Evolutionary conservation across 768 basidiomycete species (phyloP), one percentile per base, ranked within the genome.

Genomic region (Trametes cinnabarina): DNA sequence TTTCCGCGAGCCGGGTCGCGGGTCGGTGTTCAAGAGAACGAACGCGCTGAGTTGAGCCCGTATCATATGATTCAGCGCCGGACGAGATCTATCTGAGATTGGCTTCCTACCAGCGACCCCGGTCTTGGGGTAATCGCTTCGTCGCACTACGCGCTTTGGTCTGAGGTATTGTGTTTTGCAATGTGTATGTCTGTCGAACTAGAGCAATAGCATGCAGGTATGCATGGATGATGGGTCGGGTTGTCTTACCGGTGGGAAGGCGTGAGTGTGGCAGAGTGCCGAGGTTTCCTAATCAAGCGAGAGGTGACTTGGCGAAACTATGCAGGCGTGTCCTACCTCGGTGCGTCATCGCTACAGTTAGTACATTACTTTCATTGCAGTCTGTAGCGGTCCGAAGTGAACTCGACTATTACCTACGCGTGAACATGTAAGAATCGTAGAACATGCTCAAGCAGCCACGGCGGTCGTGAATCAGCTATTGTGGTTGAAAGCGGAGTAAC

Each of bases 11-110:
- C 54, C 46, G 54, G 46, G 37, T 48, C 37, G 49, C 44, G 46
- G 15, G 37, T 55, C 54, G 54, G 54, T 55, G 54, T 55, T 47
- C 54, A 47, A 55, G 46, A 55, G 37, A 55, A 44, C 46, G 46
- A 47, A 44, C 46, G 35, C 17, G 39, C 37, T 17, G 47, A 19
- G 19, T 37, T 14, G 44, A 12, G 53, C 22, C 35, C 22, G 35
- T 34, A 37, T 55, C 54, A 55, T 55, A 55, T 55, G 54, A 55
- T 55, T 55, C 47, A 22, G 46, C 54, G 43, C 25, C n/a, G 32
- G 14, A 34, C 43, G 54, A 55, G 54, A 55, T 55, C 54, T 35
- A 47, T 47, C 54, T 55, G 6, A 55, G 54, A 55, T 55, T 47
- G 46, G 43, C 54, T 55, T 47, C 25, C 20, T 17, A 37, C 46